Base-by-base conservation (phyloP, 345 rosid genomes). In the Abelmoschus esculentus region DNA sequence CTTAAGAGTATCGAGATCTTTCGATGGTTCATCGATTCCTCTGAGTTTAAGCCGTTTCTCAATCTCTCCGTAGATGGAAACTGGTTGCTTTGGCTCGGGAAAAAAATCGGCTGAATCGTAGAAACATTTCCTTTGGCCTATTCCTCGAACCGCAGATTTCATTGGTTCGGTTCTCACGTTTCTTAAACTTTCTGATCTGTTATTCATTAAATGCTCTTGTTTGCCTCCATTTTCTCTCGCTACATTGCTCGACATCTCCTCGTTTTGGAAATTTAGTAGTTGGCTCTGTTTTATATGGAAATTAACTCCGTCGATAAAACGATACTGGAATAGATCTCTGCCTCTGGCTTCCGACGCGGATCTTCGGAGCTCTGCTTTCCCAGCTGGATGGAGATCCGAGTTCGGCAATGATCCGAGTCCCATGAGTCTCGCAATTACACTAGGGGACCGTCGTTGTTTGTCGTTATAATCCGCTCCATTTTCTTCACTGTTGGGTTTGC, bases 341-440 rank as follows among this genome's bases (percentile, higher is more conserved):
- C 73, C 87, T 65, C 96, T 82, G 2, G 97, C 92, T 79, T 95
- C 96, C 9, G 99, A 91, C 7, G 96, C 93, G 54, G 93, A 95
- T 88, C 99, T 87, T 81, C 97, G 85, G 1, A 91, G 87, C 77
- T 86, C 88, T 7, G 81, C 76, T 73, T 78, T 84, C 73, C 76
- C 72, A 4, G 42, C 70, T n/a, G 83, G 84, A 12, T 79, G 85
- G 7, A 80, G 78, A 70, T 81, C 85, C 42, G 86, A 79, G 28
- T 75, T 75, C 5, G 89, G 84, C 78, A 91, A 70, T 74, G 84
- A 73, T 74, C 88, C 97, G 42, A 95, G 85, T 31, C 99, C 99
- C 99, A 95, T 95, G 70, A 95, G 87, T 56, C 93, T 82, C 3
- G 93, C 99, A 66, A 95, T 84, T 7, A 95, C 97, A 62, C 97